Conservation (phyloP, 2,329 filamentous ascomycete genomes). For the Aureobasidium mangrovei region DNA sequence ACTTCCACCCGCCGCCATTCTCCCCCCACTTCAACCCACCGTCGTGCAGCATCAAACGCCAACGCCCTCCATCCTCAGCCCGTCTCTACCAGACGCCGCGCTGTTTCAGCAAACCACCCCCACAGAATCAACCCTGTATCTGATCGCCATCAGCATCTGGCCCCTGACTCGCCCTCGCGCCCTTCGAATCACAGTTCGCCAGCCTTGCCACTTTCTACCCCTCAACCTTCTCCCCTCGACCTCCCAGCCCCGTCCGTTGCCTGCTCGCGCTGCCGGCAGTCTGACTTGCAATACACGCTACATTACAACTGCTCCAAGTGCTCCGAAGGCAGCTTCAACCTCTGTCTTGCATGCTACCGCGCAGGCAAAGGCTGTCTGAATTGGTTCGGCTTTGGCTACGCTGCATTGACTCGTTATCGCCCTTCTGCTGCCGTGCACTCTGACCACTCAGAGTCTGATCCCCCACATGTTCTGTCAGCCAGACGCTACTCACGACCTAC, state of each 20-base stretch:
- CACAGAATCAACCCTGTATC: not conserved
- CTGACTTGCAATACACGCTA: conserved; percentile 72
- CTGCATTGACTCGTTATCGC: conserved; percentile 46
- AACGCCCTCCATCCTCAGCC: not conserved
- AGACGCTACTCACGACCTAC: conserved; percentile 33
- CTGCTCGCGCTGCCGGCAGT: conserved; percentile 61
- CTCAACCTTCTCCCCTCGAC: conserved; percentile 19
- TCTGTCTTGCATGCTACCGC: conserved; percentile 77
- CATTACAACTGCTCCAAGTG: conserved; percentile 77
- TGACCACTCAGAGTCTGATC: conserved; percentile 33
- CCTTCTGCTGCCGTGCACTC: conserved; percentile 32
- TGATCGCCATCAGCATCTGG: not conserved
- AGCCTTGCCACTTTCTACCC: conserved; percentile 15
- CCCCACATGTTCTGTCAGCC: conserved; percentile 45
- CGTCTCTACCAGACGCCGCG: not conserved
- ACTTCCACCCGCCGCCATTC: not conserved
- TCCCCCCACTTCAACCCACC: not conserved
- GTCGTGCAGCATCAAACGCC: not conserved
- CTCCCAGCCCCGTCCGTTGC: conserved; percentile 57
- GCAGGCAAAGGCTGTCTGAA: conserved; percentile 66
- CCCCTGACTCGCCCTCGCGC: not conserved
- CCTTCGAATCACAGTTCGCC: conserved; percentile 18
- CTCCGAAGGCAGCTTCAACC: conserved; percentile 60
- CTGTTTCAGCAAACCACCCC: not conserved
- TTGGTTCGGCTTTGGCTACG: conserved; percentile 80